Conservation (phyloP, 2,329 filamentous ascomycete species). For the Alternaria sp. region DNA sequence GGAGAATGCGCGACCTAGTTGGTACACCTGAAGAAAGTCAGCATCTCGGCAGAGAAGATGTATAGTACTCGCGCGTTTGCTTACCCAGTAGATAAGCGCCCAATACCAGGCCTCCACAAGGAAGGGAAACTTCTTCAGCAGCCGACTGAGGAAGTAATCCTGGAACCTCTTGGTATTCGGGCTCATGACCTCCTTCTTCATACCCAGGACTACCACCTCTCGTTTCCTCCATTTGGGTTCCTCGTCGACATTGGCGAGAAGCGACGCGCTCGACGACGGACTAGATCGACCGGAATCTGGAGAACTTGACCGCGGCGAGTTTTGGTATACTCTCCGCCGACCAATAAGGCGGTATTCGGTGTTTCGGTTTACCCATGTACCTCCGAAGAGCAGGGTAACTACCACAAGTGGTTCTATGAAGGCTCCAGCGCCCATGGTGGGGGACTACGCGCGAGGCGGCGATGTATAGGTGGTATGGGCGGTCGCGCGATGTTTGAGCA, state of each 20-base stretch:
- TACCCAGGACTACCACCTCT: slow-evolving; percentile 55
- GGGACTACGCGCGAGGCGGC: not conserved
- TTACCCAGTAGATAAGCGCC: slow-evolving; percentile 78
- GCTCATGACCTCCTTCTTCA: slow-evolving; percentile 58
- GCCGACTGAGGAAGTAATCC: slow-evolving; percentile 65
- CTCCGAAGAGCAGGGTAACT: slow-evolving; percentile 64
- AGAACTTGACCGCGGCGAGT: slow-evolving; percentile 45
- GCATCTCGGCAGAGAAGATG: not conserved
- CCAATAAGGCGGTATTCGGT: slow-evolving; percentile 46
- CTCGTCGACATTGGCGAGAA: slow-evolving; percentile 50
- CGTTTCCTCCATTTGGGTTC: slow-evolving; percentile 58
- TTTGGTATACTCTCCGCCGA: slow-evolving; percentile 25
- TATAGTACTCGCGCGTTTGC: slow-evolving; percentile 23
- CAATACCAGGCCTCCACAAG: slow-evolving; percentile 79
- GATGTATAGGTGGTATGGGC: not conserved
- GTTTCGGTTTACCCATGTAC: slow-evolving; percentile 67
- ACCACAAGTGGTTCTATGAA: slow-evolving; percentile 68
- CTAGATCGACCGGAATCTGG: slow-evolving; percentile 52
- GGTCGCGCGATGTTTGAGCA: not conserved
- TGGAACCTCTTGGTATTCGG: slow-evolving; percentile 68
- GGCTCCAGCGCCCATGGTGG: slow-evolving; percentile 61
- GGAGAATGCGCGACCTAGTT: slow-evolving; percentile 74
- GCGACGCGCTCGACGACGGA: slow-evolving; percentile 51
- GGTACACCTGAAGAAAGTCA: slow-evolving; percentile 65
- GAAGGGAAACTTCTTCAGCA: slow-evolving; percentile 73